Evolutionary conservation across 2,329 filamentous ascomycete genomes (phyloP).

Genomic region (Xylaria sp.): DNA sequence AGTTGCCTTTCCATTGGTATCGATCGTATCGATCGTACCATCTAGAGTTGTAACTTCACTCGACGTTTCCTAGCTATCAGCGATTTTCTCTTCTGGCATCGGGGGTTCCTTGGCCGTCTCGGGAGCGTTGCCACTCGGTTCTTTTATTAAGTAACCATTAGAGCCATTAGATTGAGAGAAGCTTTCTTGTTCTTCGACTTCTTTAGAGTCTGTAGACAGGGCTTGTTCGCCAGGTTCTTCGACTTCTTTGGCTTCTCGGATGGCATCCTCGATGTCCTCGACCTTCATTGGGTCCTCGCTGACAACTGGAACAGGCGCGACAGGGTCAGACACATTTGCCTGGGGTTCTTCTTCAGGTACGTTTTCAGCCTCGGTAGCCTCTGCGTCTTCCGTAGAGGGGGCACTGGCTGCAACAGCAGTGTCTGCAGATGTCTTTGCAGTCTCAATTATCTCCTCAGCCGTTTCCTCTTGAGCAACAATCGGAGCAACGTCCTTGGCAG

Average conservation of each 20-base stretch:
- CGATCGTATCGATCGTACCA: not conserved
- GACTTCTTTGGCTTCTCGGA: constrained; percentile 14
- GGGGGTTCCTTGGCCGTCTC: constrained; percentile 16
- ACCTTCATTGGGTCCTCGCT: constrained; percentile 42
- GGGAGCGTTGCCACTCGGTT: not conserved
- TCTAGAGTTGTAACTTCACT: constrained; percentile 7
- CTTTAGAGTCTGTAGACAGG: constrained; percentile 21
- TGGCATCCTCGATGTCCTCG: constrained; percentile 47
- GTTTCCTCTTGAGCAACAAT: constrained; percentile 23
- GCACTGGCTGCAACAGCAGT: constrained; percentile 28
- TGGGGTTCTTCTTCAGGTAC: not conserved
- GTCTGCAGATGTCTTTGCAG: constrained; percentile 37
- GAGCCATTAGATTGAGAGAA: constrained; percentile 11
- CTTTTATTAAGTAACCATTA: not conserved
- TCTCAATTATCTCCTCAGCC: constrained; percentile 37
- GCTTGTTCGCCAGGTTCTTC: constrained; percentile 15
- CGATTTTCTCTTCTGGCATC: constrained; percentile 11
- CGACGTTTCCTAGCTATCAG: constrained; percentile 17
- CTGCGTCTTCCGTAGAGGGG: constrained; percentile 34
- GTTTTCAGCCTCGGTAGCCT: constrained; percentile 22
- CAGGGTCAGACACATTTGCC: constrained; percentile 13
- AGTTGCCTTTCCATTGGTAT: constrained; percentile 8
- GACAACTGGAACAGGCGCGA: constrained; percentile 26
- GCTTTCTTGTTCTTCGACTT: constrained; percentile 19
- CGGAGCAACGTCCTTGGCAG: constrained; percentile 28